Evolutionary conservation across 208 protist genomes (phyloP).

Genomic region (Leishmania braziliensis): DNA sequence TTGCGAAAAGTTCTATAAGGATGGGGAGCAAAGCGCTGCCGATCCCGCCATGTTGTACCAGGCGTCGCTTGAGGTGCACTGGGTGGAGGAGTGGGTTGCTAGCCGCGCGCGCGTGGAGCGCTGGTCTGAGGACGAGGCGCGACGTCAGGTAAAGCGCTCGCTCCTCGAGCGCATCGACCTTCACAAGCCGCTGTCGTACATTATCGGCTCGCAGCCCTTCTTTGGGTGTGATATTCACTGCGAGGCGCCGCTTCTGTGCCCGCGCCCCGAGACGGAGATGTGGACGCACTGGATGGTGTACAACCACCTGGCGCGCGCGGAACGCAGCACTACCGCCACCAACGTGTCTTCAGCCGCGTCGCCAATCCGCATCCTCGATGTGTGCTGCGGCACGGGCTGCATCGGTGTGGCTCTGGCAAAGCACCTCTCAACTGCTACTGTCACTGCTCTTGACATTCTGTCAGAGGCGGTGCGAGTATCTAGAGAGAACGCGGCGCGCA

Average conservation of each 20-base stretch:
- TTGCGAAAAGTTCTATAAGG: conserved; percentile 61
- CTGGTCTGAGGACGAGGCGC: conserved; percentile 27
- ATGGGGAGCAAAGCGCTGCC: conserved; percentile 28
- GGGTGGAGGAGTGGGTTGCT: conserved; percentile 79
- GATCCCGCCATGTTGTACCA: conserved; percentile 71
- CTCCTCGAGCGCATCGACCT: conserved; percentile 79
- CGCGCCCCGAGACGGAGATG: conserved; percentile 87
- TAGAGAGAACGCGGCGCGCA: conserved; percentile 55
- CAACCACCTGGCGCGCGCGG: conserved; percentile 34
- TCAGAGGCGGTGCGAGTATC: conserved; percentile 52
- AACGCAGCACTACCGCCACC: not conserved
- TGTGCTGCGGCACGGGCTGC: conserved; percentile 89
- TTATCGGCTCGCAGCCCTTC: conserved; percentile 87
- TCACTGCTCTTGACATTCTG: conserved; percentile 73
- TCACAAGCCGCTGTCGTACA: conserved; percentile 88
- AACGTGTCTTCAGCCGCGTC: not conserved
- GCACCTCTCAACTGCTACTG: conserved; percentile 47
- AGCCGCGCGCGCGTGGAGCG: conserved; percentile 3
- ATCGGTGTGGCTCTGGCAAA: conserved; percentile 86
- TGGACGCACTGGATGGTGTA: conserved; percentile 85
- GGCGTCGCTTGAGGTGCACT: conserved; percentile 70
- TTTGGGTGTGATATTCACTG: conserved; percentile 79
- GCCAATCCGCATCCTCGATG: conserved; percentile 68
- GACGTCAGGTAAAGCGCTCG: conserved; percentile 63
- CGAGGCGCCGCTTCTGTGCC: conserved; percentile 75